Conservation (phyloP, 139 green algal genomes). For the Diplosphaera chodatii region DNA sequence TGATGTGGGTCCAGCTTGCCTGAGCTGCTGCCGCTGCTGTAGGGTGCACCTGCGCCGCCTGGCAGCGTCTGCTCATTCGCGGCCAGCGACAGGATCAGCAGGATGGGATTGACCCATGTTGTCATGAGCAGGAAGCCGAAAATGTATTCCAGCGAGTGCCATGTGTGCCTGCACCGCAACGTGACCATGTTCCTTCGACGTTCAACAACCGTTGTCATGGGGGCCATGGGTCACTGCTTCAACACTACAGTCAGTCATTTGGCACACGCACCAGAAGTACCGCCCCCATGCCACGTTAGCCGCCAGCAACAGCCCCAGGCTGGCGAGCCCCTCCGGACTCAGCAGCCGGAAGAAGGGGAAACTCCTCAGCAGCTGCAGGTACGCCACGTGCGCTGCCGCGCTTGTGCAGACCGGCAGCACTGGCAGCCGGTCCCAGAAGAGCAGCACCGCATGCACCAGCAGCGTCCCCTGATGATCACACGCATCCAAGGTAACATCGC, state of each 20-base stretch:
- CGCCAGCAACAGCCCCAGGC: constrained; percentile 13
- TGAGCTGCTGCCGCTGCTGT: background rate
- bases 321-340: constrained; percentile 14
- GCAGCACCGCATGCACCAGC: constrained; percentile 27
- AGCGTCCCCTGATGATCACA: constrained; percentile 22
- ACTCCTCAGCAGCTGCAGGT: constrained; percentile 26
- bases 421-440: constrained; percentile 31
- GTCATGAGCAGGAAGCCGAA: constrained; percentile 39
- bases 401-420: constrained; percentile 14
- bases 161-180: constrained; percentile 2
- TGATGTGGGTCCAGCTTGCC: too few relatives aligned
- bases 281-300: constrained; percentile 22
- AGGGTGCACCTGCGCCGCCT: constrained; percentile 6
- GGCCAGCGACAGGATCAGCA: constrained; percentile 34
- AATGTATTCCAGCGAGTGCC: constrained; percentile 44
- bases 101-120: constrained; percentile 35
- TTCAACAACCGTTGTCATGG: too few relatives aligned
- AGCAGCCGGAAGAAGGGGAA: constrained; percentile 33
- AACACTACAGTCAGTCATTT: too few relatives aligned
- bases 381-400: constrained; percentile 17
- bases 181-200: too few relatives aligned
- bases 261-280: constrained; percentile 25
- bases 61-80: constrained; percentile 35
- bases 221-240: too few relatives aligned
- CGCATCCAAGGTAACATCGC: too few relatives aligned